Conservation (phyloP, 2,329 filamentous ascomycete genomes). For the Tolypocladium amazonense region DNA sequence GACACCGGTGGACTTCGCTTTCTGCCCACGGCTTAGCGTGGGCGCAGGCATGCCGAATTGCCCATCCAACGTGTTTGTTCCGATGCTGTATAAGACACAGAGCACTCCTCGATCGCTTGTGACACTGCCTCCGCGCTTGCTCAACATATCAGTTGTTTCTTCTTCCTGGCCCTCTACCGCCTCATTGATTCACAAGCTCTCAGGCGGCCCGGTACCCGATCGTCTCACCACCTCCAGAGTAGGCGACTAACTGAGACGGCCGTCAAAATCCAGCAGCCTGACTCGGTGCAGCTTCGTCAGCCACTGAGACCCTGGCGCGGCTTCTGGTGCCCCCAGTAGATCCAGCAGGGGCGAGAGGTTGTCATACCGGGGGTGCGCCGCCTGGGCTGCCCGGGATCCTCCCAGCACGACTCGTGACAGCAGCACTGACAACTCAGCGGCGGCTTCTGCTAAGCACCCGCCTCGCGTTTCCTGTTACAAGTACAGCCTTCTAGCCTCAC, state of each 20-base stretch:
- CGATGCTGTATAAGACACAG: constrained; percentile 6
- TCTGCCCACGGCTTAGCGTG: background rate
- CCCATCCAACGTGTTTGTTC: background rate
- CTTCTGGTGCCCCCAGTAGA: constrained; percentile 23
- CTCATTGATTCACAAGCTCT: background rate
- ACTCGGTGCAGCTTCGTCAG: constrained; percentile 10
- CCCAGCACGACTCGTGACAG: constrained; percentile 26
- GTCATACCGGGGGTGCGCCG: constrained; percentile 25
- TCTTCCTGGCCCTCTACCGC: background rate
- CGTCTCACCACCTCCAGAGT: constrained; percentile 1
- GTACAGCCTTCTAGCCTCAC: constrained; percentile 1
- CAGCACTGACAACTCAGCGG: constrained; percentile 24
- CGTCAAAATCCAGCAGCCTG: constrained; percentile 4
- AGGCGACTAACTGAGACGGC: background rate
- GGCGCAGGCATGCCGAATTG: constrained; percentile 2
- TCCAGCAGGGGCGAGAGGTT: constrained; percentile 29
- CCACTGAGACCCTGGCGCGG: constrained; percentile 29
- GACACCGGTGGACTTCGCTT: background rate
- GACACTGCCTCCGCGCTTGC: background rate
- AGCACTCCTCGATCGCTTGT: background rate
- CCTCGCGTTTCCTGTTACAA: constrained; percentile 2
- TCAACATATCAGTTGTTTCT: background rate
- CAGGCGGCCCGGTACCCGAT: background rate
- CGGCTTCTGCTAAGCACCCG: constrained; percentile 13
- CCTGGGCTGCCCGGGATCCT: constrained; percentile 27